phyloP scores from a whole-genome alignment of 768 basidiomycete species.

The Xerocomellus amylosporus region DNA sequence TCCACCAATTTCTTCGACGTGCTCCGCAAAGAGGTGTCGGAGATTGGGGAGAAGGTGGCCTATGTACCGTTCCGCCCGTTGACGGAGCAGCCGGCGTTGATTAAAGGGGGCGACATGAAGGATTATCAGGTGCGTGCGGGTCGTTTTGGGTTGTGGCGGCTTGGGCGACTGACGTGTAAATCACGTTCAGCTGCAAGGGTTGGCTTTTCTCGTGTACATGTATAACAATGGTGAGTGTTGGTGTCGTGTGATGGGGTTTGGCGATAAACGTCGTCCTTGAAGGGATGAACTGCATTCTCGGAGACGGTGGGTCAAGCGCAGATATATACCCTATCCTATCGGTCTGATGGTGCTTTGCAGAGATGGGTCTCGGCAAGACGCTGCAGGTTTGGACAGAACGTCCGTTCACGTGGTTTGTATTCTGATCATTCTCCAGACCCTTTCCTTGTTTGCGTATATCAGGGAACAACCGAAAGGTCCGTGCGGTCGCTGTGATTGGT shows the following conservation, averaged over 20 bases:
- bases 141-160: not conserved
- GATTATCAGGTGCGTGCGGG: constrained; percentile 58
- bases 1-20: constrained; percentile 38
- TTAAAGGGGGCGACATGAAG: constrained; percentile 61
- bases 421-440: constrained; percentile 36
- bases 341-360: constrained; percentile 25
- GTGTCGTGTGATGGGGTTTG: not conserved
- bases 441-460: constrained; percentile 66
- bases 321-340: not conserved
- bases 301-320: constrained; percentile 49
- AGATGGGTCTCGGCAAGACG: constrained; percentile 65
- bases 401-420: not conserved
- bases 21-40: constrained; percentile 32
- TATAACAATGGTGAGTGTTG: constrained; percentile 55
- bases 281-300: constrained; percentile 71
- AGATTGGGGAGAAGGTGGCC: constrained; percentile 24
- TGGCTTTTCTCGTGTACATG: constrained; percentile 65
- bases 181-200: constrained; percentile 47
- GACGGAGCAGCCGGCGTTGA: constrained; percentile 46
- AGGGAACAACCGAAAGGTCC: constrained; percentile 49
- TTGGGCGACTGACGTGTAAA: not conserved
- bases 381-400: constrained; percentile 41
- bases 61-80: constrained; percentile 40
- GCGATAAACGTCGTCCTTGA: not conserved
- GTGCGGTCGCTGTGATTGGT: not conserved